These are phyloP conservation scores for Calvatia gigantea DNA, from an alignment of 768 basidiomycete species.

Conservation along the genomic window DNA sequence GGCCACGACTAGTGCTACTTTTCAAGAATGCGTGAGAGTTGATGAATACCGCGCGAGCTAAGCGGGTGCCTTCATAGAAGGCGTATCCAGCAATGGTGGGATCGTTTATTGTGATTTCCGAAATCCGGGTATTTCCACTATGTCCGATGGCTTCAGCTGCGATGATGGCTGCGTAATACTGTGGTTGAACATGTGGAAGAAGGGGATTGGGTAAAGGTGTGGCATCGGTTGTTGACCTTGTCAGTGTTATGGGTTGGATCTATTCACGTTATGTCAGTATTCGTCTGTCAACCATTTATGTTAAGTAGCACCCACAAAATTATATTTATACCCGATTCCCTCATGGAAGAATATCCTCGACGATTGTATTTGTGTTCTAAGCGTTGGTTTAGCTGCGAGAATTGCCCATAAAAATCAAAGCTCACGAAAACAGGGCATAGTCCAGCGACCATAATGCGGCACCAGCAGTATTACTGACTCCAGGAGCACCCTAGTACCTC, in stretches of 20 bases:
- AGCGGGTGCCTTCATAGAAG: slow-evolving; percentile 42
- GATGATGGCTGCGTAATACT: slow-evolving; percentile 64
- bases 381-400: not conserved
- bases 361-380: slow-evolving; percentile 47
- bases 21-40: slow-evolving; percentile 51
- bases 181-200: slow-evolving; percentile 59
- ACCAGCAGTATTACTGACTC: slow-evolving; percentile 68
- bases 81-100: slow-evolving; percentile 56
- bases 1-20: slow-evolving; percentile 32
- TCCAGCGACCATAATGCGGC: slow-evolving; percentile 68
- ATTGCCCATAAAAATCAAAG: not conserved
- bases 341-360: slow-evolving; percentile 59
- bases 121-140: slow-evolving; percentile 34
- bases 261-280: slow-evolving; percentile 20
- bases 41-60: slow-evolving; percentile 54
- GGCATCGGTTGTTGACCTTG: slow-evolving; percentile 55
- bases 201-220: slow-evolving; percentile 44
- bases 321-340: slow-evolving; percentile 71
- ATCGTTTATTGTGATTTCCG: slow-evolving; percentile 48
- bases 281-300: not conserved
- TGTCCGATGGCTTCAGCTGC: slow-evolving; percentile 54
- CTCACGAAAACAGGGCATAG: slow-evolving; percentile 56
- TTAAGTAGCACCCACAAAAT: slow-evolving; percentile 36
- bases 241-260: slow-evolving; percentile 63
- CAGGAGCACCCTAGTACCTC: slow-evolving; percentile 37